A percentile compares a stretch with the other conserved stretches of the same genome.
These are phyloP conservation scores for Pleurotus cornucopiae DNA, from an alignment of 768 basidiomycete genomes.

Conservation along the genomic window DNA sequence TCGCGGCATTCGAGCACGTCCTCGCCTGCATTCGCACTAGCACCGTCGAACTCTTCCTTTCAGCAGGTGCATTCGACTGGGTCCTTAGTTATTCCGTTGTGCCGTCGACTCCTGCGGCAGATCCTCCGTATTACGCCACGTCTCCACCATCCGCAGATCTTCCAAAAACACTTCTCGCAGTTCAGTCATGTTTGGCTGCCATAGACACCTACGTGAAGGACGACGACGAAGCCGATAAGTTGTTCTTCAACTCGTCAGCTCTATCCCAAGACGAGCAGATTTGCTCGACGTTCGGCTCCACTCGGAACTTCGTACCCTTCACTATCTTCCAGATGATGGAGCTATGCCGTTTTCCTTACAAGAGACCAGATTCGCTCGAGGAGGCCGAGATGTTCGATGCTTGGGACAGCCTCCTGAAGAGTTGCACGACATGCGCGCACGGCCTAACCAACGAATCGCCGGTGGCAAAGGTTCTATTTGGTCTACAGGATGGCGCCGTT, in stretches of 20 bases:
- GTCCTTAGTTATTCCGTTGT: background rate
- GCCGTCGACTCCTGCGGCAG: background rate
- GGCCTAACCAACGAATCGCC: background rate
- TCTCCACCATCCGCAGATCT: background rate
- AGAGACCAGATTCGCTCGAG: background rate
- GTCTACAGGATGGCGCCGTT: background rate
- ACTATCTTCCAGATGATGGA: background rate
- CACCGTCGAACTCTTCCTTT: constrained; percentile 10
- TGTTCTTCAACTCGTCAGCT: background rate
- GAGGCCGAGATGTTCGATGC: background rate
- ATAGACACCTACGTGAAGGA: constrained; percentile 7
- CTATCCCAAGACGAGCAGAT: constrained; percentile 1
- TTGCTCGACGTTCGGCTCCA: background rate
- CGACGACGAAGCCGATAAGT: constrained; percentile 5
- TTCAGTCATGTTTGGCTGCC: constrained; percentile 11
- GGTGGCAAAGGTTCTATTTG: background rate
- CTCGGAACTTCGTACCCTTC: constrained; percentile 1
- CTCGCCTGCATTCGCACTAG: background rate
- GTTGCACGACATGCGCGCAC: background rate
- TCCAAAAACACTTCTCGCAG: constrained; percentile 7
- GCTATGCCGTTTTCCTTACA: background rate
- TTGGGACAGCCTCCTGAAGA: background rate
- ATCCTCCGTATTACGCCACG: background rate
- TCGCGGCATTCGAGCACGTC: constrained; percentile 13
- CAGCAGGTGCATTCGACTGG: constrained; percentile 10